These are phyloP conservation scores for Herpetomonas tarakana DNA, from an alignment of 208 protist genomes.

Conservation along the genomic window DNA sequence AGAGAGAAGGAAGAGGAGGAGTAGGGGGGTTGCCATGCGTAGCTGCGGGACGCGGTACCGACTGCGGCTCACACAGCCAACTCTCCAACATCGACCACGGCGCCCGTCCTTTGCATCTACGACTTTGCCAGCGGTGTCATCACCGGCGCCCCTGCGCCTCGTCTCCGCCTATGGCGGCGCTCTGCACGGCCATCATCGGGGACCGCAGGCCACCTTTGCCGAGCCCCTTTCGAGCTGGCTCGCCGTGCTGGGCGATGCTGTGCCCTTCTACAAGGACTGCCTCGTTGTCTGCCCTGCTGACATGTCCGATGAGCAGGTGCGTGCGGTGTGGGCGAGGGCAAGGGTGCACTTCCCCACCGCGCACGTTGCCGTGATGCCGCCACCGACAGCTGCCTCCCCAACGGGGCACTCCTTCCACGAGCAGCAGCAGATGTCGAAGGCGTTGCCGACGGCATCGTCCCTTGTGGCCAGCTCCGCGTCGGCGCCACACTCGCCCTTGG, in stretches of 20 bases:
- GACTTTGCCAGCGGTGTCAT: too few relatives aligned
- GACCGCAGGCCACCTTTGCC: slow-evolving; percentile 31
- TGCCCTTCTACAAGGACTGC: slow-evolving; percentile 74
- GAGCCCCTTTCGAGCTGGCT: slow-evolving; percentile 79
- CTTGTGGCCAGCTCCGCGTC: background rate
- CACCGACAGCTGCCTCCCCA: background rate
- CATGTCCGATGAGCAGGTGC: slow-evolving; percentile 18
- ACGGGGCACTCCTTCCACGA: background rate
- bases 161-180: slow-evolving; percentile 41
- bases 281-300: slow-evolving; percentile 58
- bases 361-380: slow-evolving; percentile 25
- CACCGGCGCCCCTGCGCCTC: slow-evolving; percentile 1
- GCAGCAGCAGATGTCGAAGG: background rate
- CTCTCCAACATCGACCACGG: too few relatives aligned
- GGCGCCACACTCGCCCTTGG: slow-evolving; percentile 22
- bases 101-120: too few relatives aligned
- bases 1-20: too few relatives aligned
- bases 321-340: slow-evolving; percentile 31
- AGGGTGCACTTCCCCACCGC: slow-evolving; percentile 44
- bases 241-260: slow-evolving; percentile 53
- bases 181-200: slow-evolving; percentile 52
- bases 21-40: too few relatives aligned
- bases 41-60: too few relatives aligned
- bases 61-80: too few relatives aligned
- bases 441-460: too few relatives aligned